Evolutionary conservation across 306 rosid genomes (phyloP), one percentile per base, ranked within the genome.

Genomic region (Inga laurina): DNA sequence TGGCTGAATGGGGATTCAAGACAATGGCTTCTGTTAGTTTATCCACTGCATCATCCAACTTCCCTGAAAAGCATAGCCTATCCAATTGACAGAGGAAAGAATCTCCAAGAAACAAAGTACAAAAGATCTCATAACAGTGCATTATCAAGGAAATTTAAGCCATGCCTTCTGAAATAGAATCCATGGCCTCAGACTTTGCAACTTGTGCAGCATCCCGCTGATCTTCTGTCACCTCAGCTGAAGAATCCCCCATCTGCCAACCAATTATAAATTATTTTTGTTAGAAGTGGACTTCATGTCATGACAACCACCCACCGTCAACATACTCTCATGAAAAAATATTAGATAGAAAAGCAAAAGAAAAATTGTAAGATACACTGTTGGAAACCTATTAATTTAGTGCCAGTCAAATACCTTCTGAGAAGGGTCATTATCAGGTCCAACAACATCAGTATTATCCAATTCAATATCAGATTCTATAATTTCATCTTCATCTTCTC

Each of bases 1-100:
- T 94, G 56, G 98, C 89, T 43, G 98, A 94, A 70, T 79, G 86
- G 5, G 97, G 96, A 86, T 94, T 92, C 86, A 91, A 88, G 88
- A 89, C 84, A 74, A 94, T 84, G 78, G 96, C 96, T 91, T 91
- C 86, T 0, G 98, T 94, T 65, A 94, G 91, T 83, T 80, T 87
- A 82, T 86, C 90, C n/a, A 91, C 82, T n/a, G 98, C 94, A 62
- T 92, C 90, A 74, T 91, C 91, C 81, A 89, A 65, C 59, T 86
- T 88, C 77, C 92, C 97, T 92, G 71, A 76, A 89, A 86, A 77
- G n/a, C 37, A 77, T 32, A 70, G n/a, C 78, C 19, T 21, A 34
- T 59, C 74, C 66, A 84, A 72, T 77, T 48, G 64, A 39, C 46
- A 43, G 71, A 77, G n/a, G 3, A 69, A 74, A 48, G 32, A 18